A percentile compares a stretch with the other conserved stretches of the same genome.
phyloP scores from a whole-genome alignment of 306 rosid genomes.

The Lathyrus aphaca region DNA sequence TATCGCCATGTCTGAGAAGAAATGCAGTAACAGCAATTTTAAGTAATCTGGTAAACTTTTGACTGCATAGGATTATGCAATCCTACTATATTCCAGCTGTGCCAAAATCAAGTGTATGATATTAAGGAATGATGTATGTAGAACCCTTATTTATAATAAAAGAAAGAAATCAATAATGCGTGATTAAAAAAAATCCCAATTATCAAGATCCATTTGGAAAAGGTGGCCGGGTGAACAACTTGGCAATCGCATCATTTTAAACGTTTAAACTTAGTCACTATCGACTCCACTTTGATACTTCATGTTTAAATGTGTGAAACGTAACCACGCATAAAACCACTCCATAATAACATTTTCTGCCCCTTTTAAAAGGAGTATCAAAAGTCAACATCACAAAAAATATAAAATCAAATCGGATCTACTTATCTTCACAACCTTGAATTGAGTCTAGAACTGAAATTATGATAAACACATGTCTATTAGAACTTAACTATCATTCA shows the following conservation, averaged over 20 bases:
- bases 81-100: slow-evolving; percentile 25
- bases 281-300: slow-evolving; percentile 10
- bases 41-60: slow-evolving; percentile 34
- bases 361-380: background rate
- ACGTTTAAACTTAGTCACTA: slow-evolving; percentile 9
- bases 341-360: too few relatives aligned
- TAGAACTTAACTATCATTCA: background rate
- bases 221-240: slow-evolving; percentile 4
- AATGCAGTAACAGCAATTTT: slow-evolving; percentile 35
- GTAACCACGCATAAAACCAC: background rate
- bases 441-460: background rate
- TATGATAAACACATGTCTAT: background rate
- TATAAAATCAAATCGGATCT: background rate
- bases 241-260: slow-evolving; percentile 3
- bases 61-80: slow-evolving; percentile 17
- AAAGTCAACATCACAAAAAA: background rate
- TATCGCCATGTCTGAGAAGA: slow-evolving; percentile 73
- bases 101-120: slow-evolving; percentile 25
- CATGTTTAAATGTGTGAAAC: slow-evolving; percentile 8
- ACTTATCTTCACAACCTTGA: background rate
- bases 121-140: slow-evolving; percentile 6
- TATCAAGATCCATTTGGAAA: slow-evolving; percentile 25
- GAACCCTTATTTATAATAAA: background rate
- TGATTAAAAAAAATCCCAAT: slow-evolving; percentile 9
- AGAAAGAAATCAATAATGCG: slow-evolving; percentile 4